These are phyloP conservation scores for Candida railenensis DNA, from an alignment of 805 yeast genomes.

Conservation along the genomic window DNA sequence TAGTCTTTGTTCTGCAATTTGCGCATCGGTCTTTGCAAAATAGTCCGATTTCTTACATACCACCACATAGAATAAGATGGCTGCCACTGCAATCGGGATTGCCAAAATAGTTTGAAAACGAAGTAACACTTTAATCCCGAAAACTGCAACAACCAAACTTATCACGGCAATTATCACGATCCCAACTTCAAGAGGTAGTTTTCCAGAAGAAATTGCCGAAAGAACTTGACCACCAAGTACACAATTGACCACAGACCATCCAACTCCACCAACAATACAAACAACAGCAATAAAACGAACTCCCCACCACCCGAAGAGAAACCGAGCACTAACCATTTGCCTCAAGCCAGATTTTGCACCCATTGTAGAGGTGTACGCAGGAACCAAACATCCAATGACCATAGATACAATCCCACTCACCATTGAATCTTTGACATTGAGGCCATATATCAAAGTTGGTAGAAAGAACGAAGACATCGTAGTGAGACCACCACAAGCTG, in stretches of 20 bases:
- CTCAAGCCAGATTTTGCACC: constrained; percentile 39
- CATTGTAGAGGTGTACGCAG: constrained; percentile 38
- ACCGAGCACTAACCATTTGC: constrained; percentile 37
- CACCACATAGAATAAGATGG: constrained; percentile 29
- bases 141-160: constrained; percentile 28
- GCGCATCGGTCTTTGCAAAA: constrained; percentile 17
- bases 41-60: constrained; percentile 22
- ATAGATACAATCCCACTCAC: constrained; percentile 28
- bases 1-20: constrained; percentile 16
- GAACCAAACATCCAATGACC: constrained; percentile 33
- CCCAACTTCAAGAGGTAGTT: constrained; percentile 26
- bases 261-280: constrained; percentile 31
- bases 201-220: constrained; percentile 21
- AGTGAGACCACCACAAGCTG: constrained; percentile 39
- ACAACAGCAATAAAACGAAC: constrained; percentile 29
- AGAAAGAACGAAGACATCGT: constrained; percentile 38
- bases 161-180: constrained; percentile 27
- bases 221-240: constrained; percentile 38
- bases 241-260: constrained; percentile 40
- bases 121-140: constrained; percentile 31
- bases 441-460: constrained; percentile 27
- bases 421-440: constrained; percentile 25
- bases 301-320: constrained; percentile 37
- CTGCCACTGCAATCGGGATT: constrained; percentile 28
- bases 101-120: constrained; percentile 28